Conservation (phyloP, 163 green algal genomes). For the Coccomyxa subellipsoidea region DNA sequence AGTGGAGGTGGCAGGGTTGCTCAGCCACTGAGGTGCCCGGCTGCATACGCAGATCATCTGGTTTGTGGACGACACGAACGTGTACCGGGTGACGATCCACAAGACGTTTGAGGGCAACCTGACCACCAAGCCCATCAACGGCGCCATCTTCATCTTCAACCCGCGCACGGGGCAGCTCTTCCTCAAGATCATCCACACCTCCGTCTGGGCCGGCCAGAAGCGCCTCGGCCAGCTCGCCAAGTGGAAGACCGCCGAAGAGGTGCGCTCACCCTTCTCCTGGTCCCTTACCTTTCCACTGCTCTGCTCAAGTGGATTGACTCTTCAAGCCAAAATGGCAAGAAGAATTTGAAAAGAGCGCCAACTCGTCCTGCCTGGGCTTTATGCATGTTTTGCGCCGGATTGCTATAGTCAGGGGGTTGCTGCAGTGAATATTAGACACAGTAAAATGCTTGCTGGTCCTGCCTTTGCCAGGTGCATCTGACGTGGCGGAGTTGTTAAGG, state of each 20-base stretch:
- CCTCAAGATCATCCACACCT: conserved; percentile 94
- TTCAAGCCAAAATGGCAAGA: no score
- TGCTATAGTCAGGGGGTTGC: no score
- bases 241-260: conserved; percentile 99
- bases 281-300: neutral
- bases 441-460: no score
- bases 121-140: conserved; percentile 95
- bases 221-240: conserved; percentile 98
- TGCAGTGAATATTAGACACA: no score
- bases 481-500: no score
- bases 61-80: conserved; percentile 99
- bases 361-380: no score
- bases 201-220: conserved; percentile 99
- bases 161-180: conserved; percentile 87
- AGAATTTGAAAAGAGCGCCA: no score
- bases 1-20: no score
- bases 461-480: no score
- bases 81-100: conserved; percentile 99
- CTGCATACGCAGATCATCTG: conserved; percentile 96
- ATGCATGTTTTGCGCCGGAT: no score
- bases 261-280: conserved; percentile 26
- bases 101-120: conserved; percentile 99
- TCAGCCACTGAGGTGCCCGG: no score
- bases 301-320: no score
- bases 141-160: conserved; percentile 99